Evolutionary conservation across 2,329 filamentous ascomycete genomes (phyloP), one percentile per base, ranked within the genome.

Genomic region (Verticillium tricorpus): DNA sequence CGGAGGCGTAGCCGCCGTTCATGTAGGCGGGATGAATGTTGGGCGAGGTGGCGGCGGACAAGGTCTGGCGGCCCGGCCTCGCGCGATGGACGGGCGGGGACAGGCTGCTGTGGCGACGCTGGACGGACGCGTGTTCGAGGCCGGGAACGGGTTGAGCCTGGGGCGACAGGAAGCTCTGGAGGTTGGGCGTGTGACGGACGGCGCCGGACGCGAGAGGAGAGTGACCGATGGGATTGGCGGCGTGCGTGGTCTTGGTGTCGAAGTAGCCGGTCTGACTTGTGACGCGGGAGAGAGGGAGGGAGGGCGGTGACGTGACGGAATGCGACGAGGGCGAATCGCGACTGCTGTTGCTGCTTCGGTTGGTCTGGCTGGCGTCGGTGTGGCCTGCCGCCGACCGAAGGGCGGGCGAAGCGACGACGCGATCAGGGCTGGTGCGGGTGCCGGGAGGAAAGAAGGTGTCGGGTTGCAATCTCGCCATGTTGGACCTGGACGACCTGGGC

Each of bases 381-480:
- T 50, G 45, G 45, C 19, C 9, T 22, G 19, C 12, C 45, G 45
- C 12, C 45, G 45, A n/a, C 45, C 14, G 45, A 22, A 67, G 59
- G 69, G 66, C 56, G 67, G 57, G 69, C 60, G 61, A 72, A 65
- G 31, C 70, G 66, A 31, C 66, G 65, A 31, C 70, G 66, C 28
- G 66, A 68, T 50, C 73, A 72, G 66, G 69, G 70, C 57, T 78
- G 76, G 63, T 71, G 67, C 59, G 71, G 56, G 73, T 73, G 12
- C 45, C 45, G 9, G 45, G 45, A 25, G 78, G 76, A 67, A 78
- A 69, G 68, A 80, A 79, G 32, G 78, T 76, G 65, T 81, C 77
- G 62, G 76, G 71, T 37, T 74, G 73, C 37, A 78, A 62, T 64
- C 74, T 79, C 64, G 74, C 72, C 77, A 80, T 80, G 65, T 69